Evolutionary conservation across 2,329 filamentous ascomycete genomes (phyloP).

Genomic region (Colletotrichum sp.): DNA sequence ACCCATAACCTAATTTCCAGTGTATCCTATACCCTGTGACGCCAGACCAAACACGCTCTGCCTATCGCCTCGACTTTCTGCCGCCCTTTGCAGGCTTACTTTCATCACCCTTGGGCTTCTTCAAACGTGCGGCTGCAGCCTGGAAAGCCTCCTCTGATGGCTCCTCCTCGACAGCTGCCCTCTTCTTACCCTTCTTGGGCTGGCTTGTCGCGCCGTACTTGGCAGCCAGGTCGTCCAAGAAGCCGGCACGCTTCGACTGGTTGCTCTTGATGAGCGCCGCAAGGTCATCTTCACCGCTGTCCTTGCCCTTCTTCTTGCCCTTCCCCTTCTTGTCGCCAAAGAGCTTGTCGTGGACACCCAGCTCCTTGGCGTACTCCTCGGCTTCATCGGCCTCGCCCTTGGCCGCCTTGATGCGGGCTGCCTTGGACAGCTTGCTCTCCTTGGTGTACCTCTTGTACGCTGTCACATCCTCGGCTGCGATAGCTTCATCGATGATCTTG

Average conservation of each 20-base stretch:
- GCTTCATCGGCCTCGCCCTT: slow-evolving; percentile 75
- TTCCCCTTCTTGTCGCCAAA: slow-evolving; percentile 53
- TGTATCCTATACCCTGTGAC: background rate
- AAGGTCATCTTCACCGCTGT: slow-evolving; percentile 58
- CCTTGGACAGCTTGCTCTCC: slow-evolving; percentile 71
- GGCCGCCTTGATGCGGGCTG: slow-evolving; percentile 65
- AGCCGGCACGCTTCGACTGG: slow-evolving; percentile 68
- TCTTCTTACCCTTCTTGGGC: slow-evolving; percentile 58
- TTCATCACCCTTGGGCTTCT: slow-evolving; percentile 35
- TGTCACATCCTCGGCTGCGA: slow-evolving; percentile 70
- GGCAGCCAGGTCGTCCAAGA: slow-evolving; percentile 76
- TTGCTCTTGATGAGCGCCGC: slow-evolving; percentile 78
- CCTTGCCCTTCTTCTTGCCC: slow-evolving; percentile 41
- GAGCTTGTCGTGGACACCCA: slow-evolving; percentile 75
- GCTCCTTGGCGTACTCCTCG: slow-evolving; percentile 74
- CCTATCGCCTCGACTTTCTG: slow-evolving; percentile 4
- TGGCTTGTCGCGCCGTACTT: slow-evolving; percentile 68
- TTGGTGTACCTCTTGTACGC: slow-evolving; percentile 72
- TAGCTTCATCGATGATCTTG: slow-evolving; percentile 80
- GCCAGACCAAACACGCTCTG: background rate
- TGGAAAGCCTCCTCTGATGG: slow-evolving; percentile 67
- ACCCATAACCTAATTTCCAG: background rate
- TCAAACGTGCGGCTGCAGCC: slow-evolving; percentile 57
- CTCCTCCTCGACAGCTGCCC: slow-evolving; percentile 65
- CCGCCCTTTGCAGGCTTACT: slow-evolving; percentile 1